phyloP scores from a whole-genome alignment of 192 early-diverging fungal species.

The Coemansia sp. region DNA sequence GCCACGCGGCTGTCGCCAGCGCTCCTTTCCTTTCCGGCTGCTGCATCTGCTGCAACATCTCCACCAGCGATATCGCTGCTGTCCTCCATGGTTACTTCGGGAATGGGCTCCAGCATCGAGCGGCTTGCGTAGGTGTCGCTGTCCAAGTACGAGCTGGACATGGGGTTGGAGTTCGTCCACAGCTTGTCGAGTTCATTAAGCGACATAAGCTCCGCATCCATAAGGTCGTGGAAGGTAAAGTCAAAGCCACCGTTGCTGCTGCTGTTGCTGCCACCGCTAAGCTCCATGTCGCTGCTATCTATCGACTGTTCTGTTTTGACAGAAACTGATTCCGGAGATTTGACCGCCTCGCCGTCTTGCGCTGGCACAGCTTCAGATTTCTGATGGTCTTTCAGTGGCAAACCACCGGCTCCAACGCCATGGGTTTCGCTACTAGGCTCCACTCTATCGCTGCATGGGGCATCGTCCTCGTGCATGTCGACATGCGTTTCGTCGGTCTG shows the following conservation, averaged over 20 bases:
- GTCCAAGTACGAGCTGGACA: conserved; percentile 3
- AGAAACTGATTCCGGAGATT: background rate
- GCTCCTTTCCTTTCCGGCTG: background rate
- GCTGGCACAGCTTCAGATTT: background rate
- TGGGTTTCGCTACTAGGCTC: too few relatives aligned
- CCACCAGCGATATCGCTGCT: background rate
- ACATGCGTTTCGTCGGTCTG: conserved; percentile 5
- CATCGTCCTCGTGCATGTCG: background rate
- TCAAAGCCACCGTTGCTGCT: conserved; percentile 14
- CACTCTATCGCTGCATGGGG: background rate
- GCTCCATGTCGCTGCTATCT: background rate
- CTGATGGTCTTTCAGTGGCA: background rate
- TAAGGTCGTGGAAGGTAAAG: conserved; percentile 62
- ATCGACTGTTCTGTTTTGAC: background rate
- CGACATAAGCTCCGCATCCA: conserved; percentile 67
- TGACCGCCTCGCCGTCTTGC: background rate
- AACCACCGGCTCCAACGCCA: background rate
- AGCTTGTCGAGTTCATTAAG: conserved; percentile 64
- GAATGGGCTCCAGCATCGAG: conserved; percentile 27
- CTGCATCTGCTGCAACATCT: background rate
- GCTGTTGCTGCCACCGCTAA: background rate
- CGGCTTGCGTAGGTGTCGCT: background rate
- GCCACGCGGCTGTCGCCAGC: too few relatives aligned
- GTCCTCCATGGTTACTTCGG: conserved; percentile 28
- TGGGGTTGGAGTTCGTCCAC: conserved; percentile 48